Conservation (phyloP, 1,284 basidiomycete species). For the Naganishia liquefaciens region DNA sequence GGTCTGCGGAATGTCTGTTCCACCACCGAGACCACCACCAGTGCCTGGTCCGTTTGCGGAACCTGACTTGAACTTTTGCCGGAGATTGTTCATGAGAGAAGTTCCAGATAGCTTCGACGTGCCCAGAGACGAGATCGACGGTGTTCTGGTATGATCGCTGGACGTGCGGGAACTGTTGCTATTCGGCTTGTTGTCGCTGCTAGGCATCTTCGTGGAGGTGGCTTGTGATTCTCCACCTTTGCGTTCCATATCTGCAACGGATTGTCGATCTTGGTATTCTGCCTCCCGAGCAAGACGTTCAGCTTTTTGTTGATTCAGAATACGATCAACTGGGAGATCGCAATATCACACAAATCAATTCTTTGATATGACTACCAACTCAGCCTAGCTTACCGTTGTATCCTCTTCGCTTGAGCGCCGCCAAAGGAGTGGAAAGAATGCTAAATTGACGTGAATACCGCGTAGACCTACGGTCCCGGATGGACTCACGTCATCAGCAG, state of each 20-base stretch:
- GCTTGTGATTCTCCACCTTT: background rate
- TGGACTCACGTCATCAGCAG: slow-evolving; percentile 73
- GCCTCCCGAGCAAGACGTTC: slow-evolving; percentile 65
- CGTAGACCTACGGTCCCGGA: background rate
- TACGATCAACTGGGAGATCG: slow-evolving; percentile 72
- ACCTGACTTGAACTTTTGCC: slow-evolving; percentile 21
- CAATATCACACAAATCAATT: no score
- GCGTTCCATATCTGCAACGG: slow-evolving; percentile 13
- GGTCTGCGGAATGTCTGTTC: background rate
- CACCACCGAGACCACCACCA: background rate
- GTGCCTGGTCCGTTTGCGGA: slow-evolving; percentile 1
- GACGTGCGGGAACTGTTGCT: background rate
- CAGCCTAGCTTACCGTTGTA: slow-evolving; percentile 61
- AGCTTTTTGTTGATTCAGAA: slow-evolving; percentile 78
- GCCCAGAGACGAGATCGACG: slow-evolving; percentile 1
- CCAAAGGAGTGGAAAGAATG: slow-evolving; percentile 84
- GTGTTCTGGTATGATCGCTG: slow-evolving; percentile 1
- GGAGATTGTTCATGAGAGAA: slow-evolving; percentile 19
- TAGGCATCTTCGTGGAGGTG: background rate
- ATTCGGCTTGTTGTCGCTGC: background rate
- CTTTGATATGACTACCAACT: no score
- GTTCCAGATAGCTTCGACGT: slow-evolving; percentile 20
- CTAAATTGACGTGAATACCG: slow-evolving; percentile 28
- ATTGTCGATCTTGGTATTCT: slow-evolving; percentile 35
- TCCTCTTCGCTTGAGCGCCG: slow-evolving; percentile 78